Base-by-base conservation (phyloP, 371 early-diverging fungal species). In the Zychaea mexicana region DNA sequence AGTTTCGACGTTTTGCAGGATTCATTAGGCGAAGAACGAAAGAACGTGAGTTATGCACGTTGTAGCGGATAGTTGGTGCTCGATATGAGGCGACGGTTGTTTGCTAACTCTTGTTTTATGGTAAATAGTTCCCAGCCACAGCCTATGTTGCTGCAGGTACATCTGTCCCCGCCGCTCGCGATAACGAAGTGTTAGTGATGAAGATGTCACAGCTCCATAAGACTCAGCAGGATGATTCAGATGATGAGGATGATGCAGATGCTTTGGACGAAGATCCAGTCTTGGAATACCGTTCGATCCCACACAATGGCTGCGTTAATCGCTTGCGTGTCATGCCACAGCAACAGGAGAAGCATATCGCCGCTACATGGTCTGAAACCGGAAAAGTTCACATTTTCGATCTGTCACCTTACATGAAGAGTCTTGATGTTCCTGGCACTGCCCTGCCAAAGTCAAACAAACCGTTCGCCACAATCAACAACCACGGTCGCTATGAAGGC, bases 351-450 rank as follows among this genome's bases (percentile, higher is more conserved):
- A 77, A 72, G 47, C 82, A 78, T 52, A 84, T 97, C 72, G 92
- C 92, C 5, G 93, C 98, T 12, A 90, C 97, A 3, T 97, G 97
- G 98, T 76, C 96, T 7, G 98, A 98, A 49, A 92, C 89, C 12
- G 97, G 98, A 46, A 91, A 93, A 69, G 98, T 98, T 10, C 89
- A 95, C 69, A 84, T 98, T 58, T 97, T 87, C 85, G 94, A 98
- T 73, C 69, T 96, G 52, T 75, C 90, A 22, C 80, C 86, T 58
- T 81, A 88, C 49, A 82, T 95, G 53, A 82, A 78, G 19, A 77
- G 93, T 31, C 73, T 98, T 57, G 95, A 97, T 67, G 86, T 83
- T 4, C 92, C 95, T 17, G 96, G 96, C 8, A 62, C 81, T 9
- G 57, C 85, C 32, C 72, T 90, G 8, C 87, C 92, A 3, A 73